Percentiles rank a stretch among this genome's conserved stretches.
phyloP scores from a whole-genome alignment of 305 asterid genomes.

The Coffea humblotiana region DNA sequence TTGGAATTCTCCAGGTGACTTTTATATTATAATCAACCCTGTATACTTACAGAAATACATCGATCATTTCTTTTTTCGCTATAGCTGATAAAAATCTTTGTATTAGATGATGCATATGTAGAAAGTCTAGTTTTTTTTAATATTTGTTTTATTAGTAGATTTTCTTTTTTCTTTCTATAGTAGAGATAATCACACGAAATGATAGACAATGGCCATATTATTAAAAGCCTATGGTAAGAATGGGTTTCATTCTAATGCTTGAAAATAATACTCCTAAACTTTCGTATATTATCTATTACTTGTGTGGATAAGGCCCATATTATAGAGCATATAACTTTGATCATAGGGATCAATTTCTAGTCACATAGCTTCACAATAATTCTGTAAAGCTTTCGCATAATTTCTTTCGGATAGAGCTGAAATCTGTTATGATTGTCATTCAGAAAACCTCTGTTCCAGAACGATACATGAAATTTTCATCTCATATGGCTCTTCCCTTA shows the following conservation, averaged over 20 bases:
- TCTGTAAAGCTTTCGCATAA: not conserved
- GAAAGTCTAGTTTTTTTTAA: too few species aligned
- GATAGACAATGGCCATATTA: not conserved
- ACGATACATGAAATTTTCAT: not conserved
- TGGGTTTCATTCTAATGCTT: conserved; percentile 1
- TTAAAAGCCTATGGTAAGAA: not conserved
- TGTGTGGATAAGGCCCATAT: conserved; percentile 3
- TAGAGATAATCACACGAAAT: not conserved
- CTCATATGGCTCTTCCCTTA: not conserved
- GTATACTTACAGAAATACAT: too few species aligned
- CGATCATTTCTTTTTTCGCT: too few species aligned
- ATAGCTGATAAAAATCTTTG: too few species aligned
- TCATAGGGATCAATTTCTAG: not conserved
- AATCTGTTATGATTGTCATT: too few species aligned
- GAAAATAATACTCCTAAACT: conserved; percentile 6
- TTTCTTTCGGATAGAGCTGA: not conserved
- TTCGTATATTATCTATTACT: conserved; percentile 11
- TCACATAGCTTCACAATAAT: not conserved
- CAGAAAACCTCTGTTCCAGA: not conserved
- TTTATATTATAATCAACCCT: too few species aligned
- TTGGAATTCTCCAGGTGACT: too few species aligned
- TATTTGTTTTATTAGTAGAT: too few species aligned
- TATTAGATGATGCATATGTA: too few species aligned
- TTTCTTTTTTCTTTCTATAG: too few species aligned
- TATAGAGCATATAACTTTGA: conserved; percentile 5